Evolutionary conservation across 805 yeast species (phyloP).

Genomic region (Suhomyces prunicola): DNA sequence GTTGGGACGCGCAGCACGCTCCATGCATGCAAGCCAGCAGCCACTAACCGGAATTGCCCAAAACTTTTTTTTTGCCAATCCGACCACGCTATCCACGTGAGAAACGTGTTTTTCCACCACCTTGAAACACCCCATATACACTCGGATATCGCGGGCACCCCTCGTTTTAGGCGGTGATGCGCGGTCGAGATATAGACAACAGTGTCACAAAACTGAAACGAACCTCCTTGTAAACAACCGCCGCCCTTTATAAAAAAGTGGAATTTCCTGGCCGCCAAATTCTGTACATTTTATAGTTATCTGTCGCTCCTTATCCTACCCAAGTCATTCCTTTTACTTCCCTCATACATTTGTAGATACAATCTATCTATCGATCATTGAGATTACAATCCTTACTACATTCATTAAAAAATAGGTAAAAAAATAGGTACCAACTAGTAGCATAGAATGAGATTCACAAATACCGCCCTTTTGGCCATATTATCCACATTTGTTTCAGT

Average conservation of each 20-base stretch:
- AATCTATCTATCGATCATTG: not conserved
- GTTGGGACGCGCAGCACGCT: not conserved
- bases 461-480: slow-evolving; percentile 20
- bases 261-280: not conserved
- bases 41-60: not conserved
- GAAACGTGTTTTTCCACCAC: not conserved
- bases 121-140: not conserved
- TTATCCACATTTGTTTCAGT: slow-evolving; percentile 19
- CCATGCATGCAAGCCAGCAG: not conserved
- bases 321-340: slow-evolving; percentile 8
- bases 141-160: not conserved
- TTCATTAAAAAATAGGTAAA: not conserved
- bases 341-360: not conserved
- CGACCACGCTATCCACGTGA: not conserved
- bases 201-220: not conserved
- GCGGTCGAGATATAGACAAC: not conserved
- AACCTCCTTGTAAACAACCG: slow-evolving; percentile 1
- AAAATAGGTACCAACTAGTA: no score
- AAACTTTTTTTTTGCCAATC: not conserved
- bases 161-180: not conserved
- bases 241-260: not conserved
- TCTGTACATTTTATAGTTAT: not conserved
- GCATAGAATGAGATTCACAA: slow-evolving; percentile 20
- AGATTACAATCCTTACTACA: not conserved
- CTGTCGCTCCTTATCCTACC: slow-evolving; percentile 4